Conservation (phyloP, 2,329 filamentous ascomycete species). For the Ascochyta rabiei region DNA sequence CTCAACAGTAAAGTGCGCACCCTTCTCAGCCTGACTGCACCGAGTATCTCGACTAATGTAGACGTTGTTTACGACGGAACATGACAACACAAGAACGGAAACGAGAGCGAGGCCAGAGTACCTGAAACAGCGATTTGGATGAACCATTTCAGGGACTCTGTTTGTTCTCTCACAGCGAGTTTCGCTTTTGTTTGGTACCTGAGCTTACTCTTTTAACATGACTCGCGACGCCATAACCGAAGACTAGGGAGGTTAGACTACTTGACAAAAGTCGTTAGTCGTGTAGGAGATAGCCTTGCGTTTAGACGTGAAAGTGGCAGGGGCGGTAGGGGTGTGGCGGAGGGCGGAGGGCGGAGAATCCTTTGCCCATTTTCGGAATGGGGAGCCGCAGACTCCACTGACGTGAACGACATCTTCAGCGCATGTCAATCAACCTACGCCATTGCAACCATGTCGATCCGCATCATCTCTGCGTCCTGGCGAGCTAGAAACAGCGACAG, state of each 20-base stretch:
- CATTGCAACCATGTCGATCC: slow-evolving; percentile 11
- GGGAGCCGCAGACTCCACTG: slow-evolving; percentile 13
- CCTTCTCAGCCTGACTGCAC: neutral
- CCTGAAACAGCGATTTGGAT: slow-evolving; percentile 4
- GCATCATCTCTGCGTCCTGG: slow-evolving; percentile 5
- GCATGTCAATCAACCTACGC: slow-evolving; percentile 9
- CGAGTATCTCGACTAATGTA: neutral
- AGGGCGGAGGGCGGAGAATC: neutral
- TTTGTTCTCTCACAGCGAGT: slow-evolving; percentile 1
- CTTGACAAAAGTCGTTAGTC: neutral
- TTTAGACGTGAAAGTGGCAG: neutral
- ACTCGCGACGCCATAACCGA: slow-evolving; percentile 11
- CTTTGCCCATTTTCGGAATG: slow-evolving; percentile 7
- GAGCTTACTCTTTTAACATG: slow-evolving; percentile 1
- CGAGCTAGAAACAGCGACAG: neutral
- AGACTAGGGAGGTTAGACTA: neutral
- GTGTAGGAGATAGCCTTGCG: slow-evolving; percentile 4
- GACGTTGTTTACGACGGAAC: neutral
- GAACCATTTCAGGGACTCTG: slow-evolving; percentile 21
- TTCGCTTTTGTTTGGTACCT: slow-evolving; percentile 6
- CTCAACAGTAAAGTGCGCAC: neutral
- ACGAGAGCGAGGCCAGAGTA: neutral
- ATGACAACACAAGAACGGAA: neutral
- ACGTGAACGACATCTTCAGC: slow-evolving; percentile 11
- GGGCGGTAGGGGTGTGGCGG: neutral